phyloP scores from a whole-genome alignment of 2,329 filamentous ascomycete species.

The Alternaria alternata region DNA sequence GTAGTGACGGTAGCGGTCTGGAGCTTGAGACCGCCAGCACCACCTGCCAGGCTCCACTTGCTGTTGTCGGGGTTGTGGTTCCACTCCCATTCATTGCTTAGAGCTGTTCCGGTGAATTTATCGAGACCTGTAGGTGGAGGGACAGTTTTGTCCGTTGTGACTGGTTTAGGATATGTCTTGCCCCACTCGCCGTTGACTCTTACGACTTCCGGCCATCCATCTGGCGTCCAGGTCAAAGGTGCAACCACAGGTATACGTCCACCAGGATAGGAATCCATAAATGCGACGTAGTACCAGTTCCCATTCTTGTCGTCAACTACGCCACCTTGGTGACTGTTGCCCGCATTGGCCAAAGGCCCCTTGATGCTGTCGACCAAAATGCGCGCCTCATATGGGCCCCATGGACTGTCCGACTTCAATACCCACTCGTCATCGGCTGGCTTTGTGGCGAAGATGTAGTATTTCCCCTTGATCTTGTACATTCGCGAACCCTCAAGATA shows the following conservation, averaged over 20 bases:
- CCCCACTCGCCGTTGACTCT: conserved; percentile 60
- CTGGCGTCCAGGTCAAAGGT: conserved; percentile 60
- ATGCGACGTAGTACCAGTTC: conserved; percentile 68
- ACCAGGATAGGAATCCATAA: conserved; percentile 64
- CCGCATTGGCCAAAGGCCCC: conserved; percentile 57
- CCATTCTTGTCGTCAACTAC: conserved; percentile 62
- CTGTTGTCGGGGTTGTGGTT: conserved; percentile 67
- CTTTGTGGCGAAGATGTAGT: conserved; percentile 63
- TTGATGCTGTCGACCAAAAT: conserved; percentile 55
- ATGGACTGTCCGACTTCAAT: conserved; percentile 59
- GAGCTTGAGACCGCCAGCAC: conserved; percentile 54
- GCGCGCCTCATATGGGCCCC: conserved; percentile 62
- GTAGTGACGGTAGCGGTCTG: conserved; percentile 61
- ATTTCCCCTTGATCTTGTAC: conserved; percentile 65
- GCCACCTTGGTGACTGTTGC: conserved; percentile 64
- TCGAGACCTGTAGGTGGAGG: conserved; percentile 54
- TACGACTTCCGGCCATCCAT: conserved; percentile 61
- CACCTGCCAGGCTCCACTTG: conserved; percentile 56
- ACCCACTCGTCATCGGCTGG: conserved; percentile 59
- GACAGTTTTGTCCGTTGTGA: conserved; percentile 42
- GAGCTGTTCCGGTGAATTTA: conserved; percentile 53
- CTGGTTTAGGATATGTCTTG: conserved; percentile 52
- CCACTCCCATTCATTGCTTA: conserved; percentile 65
- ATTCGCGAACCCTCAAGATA: conserved; percentile 63
- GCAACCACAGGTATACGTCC: conserved; percentile 67